These are phyloP conservation scores for Serendipita sp. DNA, from an alignment of 768 basidiomycete species.

Conservation along the genomic window DNA sequence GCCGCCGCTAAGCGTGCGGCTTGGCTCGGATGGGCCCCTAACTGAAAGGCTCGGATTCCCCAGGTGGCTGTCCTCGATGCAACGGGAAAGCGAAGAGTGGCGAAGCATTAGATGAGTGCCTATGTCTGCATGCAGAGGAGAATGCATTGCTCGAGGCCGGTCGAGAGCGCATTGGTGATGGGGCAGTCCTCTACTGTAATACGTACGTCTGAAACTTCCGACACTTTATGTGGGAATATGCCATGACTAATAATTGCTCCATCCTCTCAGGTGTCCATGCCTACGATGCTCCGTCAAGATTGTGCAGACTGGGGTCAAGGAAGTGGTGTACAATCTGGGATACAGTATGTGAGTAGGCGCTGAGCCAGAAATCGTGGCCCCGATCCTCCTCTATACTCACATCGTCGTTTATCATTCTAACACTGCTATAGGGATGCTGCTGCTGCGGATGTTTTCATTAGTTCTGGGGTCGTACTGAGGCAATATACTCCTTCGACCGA, in stretches of 20 bases:
- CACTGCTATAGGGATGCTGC: constrained; percentile 50
- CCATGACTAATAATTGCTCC: neutral
- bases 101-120: constrained; percentile 52
- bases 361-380: neutral
- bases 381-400: neutral
- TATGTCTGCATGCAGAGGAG: constrained; percentile 96
- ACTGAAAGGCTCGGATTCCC: neutral
- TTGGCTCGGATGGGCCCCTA: no score
- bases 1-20: no score
- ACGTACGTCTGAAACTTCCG: constrained; percentile 41
- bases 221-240: neutral
- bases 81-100: constrained; percentile 30
- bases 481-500: constrained; percentile 35
- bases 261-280: constrained; percentile 70
- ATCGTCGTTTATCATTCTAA: neutral
- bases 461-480: constrained; percentile 69
- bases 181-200: constrained; percentile 90
- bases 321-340: constrained; percentile 84
- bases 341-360: constrained; percentile 71
- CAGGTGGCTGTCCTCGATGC: constrained; percentile 66
- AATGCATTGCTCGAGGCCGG: constrained; percentile 93
- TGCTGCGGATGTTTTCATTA: constrained; percentile 57
- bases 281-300: constrained; percentile 95
- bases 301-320: constrained; percentile 81
- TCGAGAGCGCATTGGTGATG: constrained; percentile 64